Evolutionary conservation across 2,329 filamentous ascomycete species (phyloP).

Genomic region (Beauveria medogensis): DNA sequence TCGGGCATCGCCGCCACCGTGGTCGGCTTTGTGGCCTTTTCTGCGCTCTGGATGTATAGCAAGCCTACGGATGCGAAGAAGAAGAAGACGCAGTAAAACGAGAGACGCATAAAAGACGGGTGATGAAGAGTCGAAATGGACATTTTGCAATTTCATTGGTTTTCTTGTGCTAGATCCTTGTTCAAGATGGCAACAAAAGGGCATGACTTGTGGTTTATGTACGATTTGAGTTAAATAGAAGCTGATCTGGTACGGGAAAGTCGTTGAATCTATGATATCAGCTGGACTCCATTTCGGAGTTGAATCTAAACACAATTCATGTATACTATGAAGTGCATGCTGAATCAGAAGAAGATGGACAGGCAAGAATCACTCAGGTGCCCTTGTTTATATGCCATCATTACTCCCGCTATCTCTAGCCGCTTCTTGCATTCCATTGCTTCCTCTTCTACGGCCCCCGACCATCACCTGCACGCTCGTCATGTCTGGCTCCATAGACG

Average conservation of each 20-base stretch:
- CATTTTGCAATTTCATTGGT: conserved; percentile 3
- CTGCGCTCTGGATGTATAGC: conserved; percentile 77
- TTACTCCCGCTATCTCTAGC: no score
- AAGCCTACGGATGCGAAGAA: conserved; percentile 32
- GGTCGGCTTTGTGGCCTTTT: conserved; percentile 76
- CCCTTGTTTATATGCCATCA: no score
- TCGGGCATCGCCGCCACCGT: conserved; percentile 79
- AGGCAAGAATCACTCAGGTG: no score
- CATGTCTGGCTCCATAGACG: conserved; percentile 42
- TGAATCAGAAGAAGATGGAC: background rate
- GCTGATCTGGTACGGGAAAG: background rate
- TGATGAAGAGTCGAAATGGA: conserved; percentile 11
- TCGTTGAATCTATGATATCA: background rate
- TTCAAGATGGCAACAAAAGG: background rate
- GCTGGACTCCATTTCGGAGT: background rate
- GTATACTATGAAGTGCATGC: background rate
- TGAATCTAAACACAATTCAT: background rate
- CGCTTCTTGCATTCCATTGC: no score
- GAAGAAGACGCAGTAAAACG: conserved; percentile 40
- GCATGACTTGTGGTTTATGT: conserved; percentile 2
- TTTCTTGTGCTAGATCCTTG: background rate
- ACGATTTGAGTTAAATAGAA: background rate
- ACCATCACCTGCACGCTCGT: background rate
- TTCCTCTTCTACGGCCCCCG: no score
- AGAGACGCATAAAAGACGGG: background rate